Base-by-base conservation (phyloP, 2,329 filamentous ascomycete genomes). In the Monosporascus sp. region DNA sequence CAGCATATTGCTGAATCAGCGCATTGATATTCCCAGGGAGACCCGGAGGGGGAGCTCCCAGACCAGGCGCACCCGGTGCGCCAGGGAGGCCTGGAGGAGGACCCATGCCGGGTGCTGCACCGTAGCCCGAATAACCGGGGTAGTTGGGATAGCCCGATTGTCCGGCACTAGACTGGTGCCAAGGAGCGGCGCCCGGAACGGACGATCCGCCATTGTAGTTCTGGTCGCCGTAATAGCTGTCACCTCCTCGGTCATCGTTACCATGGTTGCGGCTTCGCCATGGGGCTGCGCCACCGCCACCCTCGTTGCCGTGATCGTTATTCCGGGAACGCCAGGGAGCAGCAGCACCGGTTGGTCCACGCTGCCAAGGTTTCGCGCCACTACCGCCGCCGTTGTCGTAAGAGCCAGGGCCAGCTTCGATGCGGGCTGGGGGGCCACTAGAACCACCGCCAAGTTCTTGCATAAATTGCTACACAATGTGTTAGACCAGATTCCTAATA, bases 381-480 rank as follows among this genome's bases (percentile, higher is more conserved):
- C 63, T 48, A 59, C 76, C 77, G 54, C 73, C 75, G 52, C 66
- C 71, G 56, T 70, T 84, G 72, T 82, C 81, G 59, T 80, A 82
- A 37, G 77, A 78, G 52, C 83, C 84, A 53, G 90, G 88, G 14
- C 89, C 90, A 58, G 87, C 90, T 74, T 96, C 94, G 66, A 99
- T 96, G 58, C 89, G 89, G 60, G 86, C 87, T 62, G 86, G 87
- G 38, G 87, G 81, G 51, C 77, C 80, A 53, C 76, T 72, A 51
- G 85, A 81, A 57, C 86, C 88, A 58, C 91, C 90, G 58, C 88
- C 91, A 63, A 97, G 84, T 79, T 97, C 94, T 82, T 95, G 88
- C 91, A 99, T 96, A 68, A 99, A 90, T 85, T 93, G 88, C 89
- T 91, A 62, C 9, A 52, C 43, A 6, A 5, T 48, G 44, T 55